phyloP scores from a whole-genome alignment of 305 asterid species.

The Fraxinus baroniana region DNA sequence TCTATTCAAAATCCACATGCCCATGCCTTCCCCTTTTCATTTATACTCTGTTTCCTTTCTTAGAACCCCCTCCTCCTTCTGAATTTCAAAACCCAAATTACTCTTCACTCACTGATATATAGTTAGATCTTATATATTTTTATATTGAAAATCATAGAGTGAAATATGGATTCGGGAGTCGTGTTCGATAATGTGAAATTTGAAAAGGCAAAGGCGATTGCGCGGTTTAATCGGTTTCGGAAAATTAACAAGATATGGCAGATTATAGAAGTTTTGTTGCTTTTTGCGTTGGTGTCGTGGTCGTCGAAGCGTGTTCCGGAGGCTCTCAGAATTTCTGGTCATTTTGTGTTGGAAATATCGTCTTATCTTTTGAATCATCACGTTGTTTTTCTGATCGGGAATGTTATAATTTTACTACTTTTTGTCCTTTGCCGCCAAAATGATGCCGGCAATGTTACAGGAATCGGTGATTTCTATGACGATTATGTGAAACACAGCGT shows the following conservation, averaged over 20 bases:
- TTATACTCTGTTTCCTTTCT: slow-evolving; percentile 20
- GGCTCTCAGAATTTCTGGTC: slow-evolving; percentile 23
- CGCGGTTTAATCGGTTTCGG: slow-evolving; percentile 46
- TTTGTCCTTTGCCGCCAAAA: slow-evolving; percentile 47
- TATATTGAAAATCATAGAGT: neutral
- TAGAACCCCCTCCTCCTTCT: slow-evolving; percentile 34
- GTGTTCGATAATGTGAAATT: slow-evolving; percentile 31
- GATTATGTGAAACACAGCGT: slow-evolving; percentile 49
- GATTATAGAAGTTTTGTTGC: slow-evolving; percentile 38
- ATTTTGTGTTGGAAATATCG: slow-evolving; percentile 19
- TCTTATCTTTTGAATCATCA: slow-evolving; percentile 56
- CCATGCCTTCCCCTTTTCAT: slow-evolving; percentile 8
- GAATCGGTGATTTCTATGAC: slow-evolving; percentile 33
- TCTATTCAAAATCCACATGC: slow-evolving; percentile 17
- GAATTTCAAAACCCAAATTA: neutral
- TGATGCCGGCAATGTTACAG: slow-evolving; percentile 26
- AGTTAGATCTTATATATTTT: neutral
- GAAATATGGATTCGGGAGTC: slow-evolving; percentile 23
- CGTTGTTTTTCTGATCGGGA: slow-evolving; percentile 76
- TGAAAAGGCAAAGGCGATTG: slow-evolving; percentile 41
- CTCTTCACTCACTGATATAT: neutral
- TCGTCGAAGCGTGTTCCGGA: slow-evolving; percentile 53
- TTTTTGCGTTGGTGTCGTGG: slow-evolving; percentile 55
- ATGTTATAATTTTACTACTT: slow-evolving; percentile 50
- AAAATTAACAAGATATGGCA: slow-evolving; percentile 35